Conservation (phyloP, 306 rosid species). For the Pyrus betulifolia region DNA sequence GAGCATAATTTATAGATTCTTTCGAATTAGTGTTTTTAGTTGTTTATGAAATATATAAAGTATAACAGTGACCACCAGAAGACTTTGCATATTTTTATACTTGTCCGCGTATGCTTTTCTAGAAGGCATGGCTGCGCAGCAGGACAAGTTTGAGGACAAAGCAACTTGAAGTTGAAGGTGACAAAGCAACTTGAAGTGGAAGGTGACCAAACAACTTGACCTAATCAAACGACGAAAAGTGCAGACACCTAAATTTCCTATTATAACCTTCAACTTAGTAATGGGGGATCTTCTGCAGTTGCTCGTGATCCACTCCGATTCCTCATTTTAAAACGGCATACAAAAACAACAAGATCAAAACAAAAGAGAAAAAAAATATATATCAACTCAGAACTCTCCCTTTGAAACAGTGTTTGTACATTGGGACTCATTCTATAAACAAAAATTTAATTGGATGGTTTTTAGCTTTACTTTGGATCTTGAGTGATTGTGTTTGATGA, state of each 20-base stretch:
- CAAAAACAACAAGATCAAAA: not conserved
- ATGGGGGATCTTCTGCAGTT: constrained; percentile 4
- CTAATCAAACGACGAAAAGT: not conserved
- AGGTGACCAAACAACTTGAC: constrained; percentile 1
- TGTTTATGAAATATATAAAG: too few relatives aligned
- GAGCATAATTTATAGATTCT: too few relatives aligned
- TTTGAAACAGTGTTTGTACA: too few relatives aligned
- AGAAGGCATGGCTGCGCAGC: not conserved
- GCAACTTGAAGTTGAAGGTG: not conserved
- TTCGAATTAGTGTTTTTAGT: too few relatives aligned
- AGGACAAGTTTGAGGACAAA: not conserved
- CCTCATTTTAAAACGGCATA: constrained; percentile 5
- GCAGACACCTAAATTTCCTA: not conserved
- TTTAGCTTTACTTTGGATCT: too few relatives aligned
- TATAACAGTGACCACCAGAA: too few relatives aligned
- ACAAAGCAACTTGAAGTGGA: not conserved
- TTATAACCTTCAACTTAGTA: not conserved
- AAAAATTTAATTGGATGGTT: too few relatives aligned
- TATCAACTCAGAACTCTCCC: too few relatives aligned
- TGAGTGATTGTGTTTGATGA: too few relatives aligned
- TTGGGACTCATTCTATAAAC: too few relatives aligned
- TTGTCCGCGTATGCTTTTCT: not conserved
- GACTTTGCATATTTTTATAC: too few relatives aligned
- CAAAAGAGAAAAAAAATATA: not conserved
- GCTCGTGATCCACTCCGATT: constrained; percentile 26